Evolutionary conservation across 2,329 filamentous ascomycete species (phyloP), one percentile per base, ranked within the genome.

Genomic region (Hypoxylon sp.): DNA sequence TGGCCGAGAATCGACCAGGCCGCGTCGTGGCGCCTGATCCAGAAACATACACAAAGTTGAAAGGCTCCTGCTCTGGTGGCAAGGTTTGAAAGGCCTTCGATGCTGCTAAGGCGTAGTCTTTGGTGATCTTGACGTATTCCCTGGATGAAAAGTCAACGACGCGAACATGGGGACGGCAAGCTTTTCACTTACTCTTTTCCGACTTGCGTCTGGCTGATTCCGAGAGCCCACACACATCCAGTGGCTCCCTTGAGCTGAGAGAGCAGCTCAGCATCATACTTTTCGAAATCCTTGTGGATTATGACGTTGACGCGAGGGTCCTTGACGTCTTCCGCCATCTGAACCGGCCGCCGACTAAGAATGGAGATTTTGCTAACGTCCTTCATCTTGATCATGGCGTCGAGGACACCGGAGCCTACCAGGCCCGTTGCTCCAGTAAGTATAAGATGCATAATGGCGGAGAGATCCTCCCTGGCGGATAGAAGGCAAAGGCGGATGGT

Each of bases 181-280:
- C 6, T 26, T 12, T 12, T 12, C 14, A 69, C 83, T 64, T 72
- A 89, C 84, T 89, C 86, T 64, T 85, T 87, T 60, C 74, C 74
- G 6, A 92, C 89, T 40, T 83, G 78, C 9, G 76, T 86, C 71
- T 89, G 85, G 65, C 85, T 88, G 49, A 89, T 87, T 0, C 91
- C 91, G 46, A 90, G 81, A 0, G 91, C 91, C 91, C 91, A 94
- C 1, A 93, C 88, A 63, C 88, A 91, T 1, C 88, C 91, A 6
- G 84, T 79, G 0, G 91, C 91, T 20, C 86, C 90, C 54, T 83
- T 81, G 0, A 94, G 80, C 73, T 89, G 81, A 22, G 77, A 68
- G 8, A 93, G 80, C 1, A 93, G 69, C 0, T 81, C 80, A 0
- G 83, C 71, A 33, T 85, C 83, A 74, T 92, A 93, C 0, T 75